Evolutionary conservation across 495 filamentous ascomycete genomes (phyloP), one percentile per base, ranked within the genome.

Genomic region (Hypoxylon subgilvum): DNA sequence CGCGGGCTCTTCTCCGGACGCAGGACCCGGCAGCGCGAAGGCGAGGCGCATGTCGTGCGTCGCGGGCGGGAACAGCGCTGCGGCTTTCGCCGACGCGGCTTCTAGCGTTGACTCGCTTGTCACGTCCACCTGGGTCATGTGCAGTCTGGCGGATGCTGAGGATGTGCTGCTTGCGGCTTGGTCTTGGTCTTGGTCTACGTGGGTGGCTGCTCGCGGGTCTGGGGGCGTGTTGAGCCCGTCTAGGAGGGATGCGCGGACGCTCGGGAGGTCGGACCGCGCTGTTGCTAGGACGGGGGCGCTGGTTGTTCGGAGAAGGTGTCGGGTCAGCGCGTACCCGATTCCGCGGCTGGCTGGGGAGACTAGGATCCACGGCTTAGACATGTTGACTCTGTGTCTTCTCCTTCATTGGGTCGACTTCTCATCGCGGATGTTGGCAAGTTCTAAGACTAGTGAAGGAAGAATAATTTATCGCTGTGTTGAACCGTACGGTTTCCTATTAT

Each of bases 341-440:
- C 91, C 90, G 17, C 88, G 78, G 8, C 86, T 91, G 8, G 89
- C 82, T 0, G 90, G 91, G 14, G 83, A 80, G 18, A 87, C 58
- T 30, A 74, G 50, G 52, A 74, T 69, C 72, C 72, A 74, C 6
- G 70, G 73, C 45, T 70, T 62, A 13, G 71, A 74, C 70, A 73
- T 74, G 31, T 13, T 30, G 5, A 30, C 10, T 30, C 5, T 30
- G 10, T 5, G 10, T 30, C 27, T 30, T 10, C 10, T 5, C 27
- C 10, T 30, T 30, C 5, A 5, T 30, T 10, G 10, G 10, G 10
- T 30, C 27, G 5, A 30, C 5, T 30, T 30, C 10, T 30, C 27
- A 5, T 3, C 27, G 19, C 8, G 40, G 6, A 30, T 27, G 40
- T 44, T 25, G 13, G 40, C 14, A 39, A 3, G 35, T 18, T n/a